A percentile compares a stretch with the other conserved stretches of the same genome.
Conservation (phyloP, 495 filamentous ascomycete species). For the Aspergillus cavernicola region DNA sequence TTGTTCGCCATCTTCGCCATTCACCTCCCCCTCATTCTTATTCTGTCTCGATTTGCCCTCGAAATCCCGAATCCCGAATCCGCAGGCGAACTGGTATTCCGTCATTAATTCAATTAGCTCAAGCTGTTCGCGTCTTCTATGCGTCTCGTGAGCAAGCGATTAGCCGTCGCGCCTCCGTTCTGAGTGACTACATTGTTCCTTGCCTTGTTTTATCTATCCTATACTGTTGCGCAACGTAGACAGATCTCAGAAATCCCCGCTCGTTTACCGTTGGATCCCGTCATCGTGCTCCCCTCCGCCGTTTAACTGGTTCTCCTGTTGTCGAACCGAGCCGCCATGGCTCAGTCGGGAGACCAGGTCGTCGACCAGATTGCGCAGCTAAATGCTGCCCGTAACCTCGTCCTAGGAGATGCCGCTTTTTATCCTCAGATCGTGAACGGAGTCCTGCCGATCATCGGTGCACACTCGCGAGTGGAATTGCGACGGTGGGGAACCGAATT, state of each 20-base stretch:
- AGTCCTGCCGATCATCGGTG: slow-evolving; percentile 82
- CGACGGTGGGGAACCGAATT: slow-evolving; percentile 97
- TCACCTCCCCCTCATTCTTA: slow-evolving; percentile 4
- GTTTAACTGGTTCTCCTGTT: slow-evolving; percentile 1
- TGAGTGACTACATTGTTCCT: neutral
- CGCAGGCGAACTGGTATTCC: neutral
- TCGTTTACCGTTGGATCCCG: neutral
- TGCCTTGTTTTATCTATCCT: neutral
- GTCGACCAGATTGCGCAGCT: slow-evolving; percentile 78
- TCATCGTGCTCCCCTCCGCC: neutral
- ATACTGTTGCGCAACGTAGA: slow-evolving; percentile 14
- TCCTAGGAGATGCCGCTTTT: slow-evolving; percentile 73
- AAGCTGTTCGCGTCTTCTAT: slow-evolving; percentile 10
- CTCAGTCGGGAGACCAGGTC: slow-evolving; percentile 50
- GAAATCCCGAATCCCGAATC: neutral
- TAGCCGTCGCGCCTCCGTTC: slow-evolving; percentile 8
- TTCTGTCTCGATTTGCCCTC: neutral
- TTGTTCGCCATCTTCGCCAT: slow-evolving; percentile 18
- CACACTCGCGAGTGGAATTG: slow-evolving; percentile 68
- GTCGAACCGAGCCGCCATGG: slow-evolving; percentile 32
- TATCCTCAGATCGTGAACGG: slow-evolving; percentile 88
- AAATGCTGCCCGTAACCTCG: slow-evolving; percentile 79
- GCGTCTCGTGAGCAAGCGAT: slow-evolving; percentile 10
- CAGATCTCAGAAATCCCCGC: neutral
- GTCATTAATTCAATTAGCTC: neutral